Evolutionary conservation across 192 early-diverging fungal genomes (phyloP).

Genomic region (Backusella psychrophila): DNA sequence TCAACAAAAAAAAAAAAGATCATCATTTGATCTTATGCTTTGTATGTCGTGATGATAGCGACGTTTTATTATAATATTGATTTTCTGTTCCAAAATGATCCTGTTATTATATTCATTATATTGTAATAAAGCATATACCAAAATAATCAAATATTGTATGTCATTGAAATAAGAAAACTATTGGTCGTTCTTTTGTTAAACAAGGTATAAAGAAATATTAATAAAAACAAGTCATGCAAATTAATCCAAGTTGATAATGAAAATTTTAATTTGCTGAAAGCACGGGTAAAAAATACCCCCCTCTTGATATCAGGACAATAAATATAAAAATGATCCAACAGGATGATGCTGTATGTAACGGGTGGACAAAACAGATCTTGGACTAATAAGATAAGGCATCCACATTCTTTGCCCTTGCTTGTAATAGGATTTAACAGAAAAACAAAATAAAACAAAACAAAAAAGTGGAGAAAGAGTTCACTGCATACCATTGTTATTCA

Average conservation of each 20-base stretch:
- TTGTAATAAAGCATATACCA: background rate
- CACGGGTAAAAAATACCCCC: background rate
- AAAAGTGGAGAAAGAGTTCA: background rate
- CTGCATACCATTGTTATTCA: background rate
- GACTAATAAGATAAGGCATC: background rate
- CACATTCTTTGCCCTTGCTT: too few species aligned
- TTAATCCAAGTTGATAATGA: background rate
- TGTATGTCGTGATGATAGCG: background rate
- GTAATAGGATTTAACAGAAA: too few species aligned
- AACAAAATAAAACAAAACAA: too few species aligned
- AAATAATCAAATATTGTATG: background rate
- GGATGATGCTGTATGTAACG: background rate
- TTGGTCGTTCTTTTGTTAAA: constrained; percentile 3
- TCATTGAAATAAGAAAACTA: background rate
- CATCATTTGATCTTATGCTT: background rate
- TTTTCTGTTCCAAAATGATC: background rate
- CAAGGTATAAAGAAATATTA: background rate
- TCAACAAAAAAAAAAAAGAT: background rate
- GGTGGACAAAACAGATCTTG: background rate
- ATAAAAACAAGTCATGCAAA: constrained; percentile 4
- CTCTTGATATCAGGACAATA: background rate
- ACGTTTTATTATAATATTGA: background rate
- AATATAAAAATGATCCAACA: background rate
- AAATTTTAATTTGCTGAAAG: background rate
- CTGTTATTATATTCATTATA: background rate